phyloP scores from a whole-genome alignment of 371 early-diverging fungal species.

The Rhizomucor pusillus region DNA sequence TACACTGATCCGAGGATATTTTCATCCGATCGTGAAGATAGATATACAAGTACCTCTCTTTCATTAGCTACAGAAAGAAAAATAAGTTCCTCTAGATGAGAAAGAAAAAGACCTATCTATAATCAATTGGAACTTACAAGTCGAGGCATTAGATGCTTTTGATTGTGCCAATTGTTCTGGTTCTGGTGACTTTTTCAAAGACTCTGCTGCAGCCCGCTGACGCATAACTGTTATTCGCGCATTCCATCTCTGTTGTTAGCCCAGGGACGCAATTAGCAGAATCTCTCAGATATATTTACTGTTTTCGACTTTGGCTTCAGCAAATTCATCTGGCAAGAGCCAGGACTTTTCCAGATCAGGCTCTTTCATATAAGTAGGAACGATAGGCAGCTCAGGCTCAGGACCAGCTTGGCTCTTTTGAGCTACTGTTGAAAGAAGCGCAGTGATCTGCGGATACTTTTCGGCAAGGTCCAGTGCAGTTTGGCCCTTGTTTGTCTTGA shows the following conservation, averaged over 20 bases:
- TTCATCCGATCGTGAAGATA: constrained; percentile 35
- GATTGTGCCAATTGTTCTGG: neutral
- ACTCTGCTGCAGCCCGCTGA: neutral
- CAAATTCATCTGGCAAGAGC: constrained; percentile 68
- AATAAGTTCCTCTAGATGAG: neutral
- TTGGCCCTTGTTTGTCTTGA: constrained; percentile 57
- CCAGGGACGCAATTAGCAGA: constrained; percentile 9
- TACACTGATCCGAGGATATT: constrained; percentile 53
- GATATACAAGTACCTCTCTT: constrained; percentile 52
- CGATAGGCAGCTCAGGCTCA: constrained; percentile 47
- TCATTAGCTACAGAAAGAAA: constrained; percentile 16
- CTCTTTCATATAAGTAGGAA: constrained; percentile 67
- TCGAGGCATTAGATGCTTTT: neutral
- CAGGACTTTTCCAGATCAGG: constrained; percentile 74
- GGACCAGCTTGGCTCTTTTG: constrained; percentile 14
- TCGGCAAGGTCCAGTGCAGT: constrained; percentile 59
- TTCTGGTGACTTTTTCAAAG: neutral
- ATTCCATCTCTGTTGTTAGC: no score
- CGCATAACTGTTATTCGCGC: no score
- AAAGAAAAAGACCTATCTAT: neutral
- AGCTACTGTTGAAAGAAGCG: constrained; percentile 31
- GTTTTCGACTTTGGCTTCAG: constrained; percentile 43
- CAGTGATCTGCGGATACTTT: constrained; percentile 36
- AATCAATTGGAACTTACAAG: neutral
- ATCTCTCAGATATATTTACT: constrained; percentile 26